A percentile compares a stretch with the other conserved stretches of the same genome.
Evolutionary conservation across 2,329 filamentous ascomycete species (phyloP).

Genomic region (Fusarium aywerte): DNA sequence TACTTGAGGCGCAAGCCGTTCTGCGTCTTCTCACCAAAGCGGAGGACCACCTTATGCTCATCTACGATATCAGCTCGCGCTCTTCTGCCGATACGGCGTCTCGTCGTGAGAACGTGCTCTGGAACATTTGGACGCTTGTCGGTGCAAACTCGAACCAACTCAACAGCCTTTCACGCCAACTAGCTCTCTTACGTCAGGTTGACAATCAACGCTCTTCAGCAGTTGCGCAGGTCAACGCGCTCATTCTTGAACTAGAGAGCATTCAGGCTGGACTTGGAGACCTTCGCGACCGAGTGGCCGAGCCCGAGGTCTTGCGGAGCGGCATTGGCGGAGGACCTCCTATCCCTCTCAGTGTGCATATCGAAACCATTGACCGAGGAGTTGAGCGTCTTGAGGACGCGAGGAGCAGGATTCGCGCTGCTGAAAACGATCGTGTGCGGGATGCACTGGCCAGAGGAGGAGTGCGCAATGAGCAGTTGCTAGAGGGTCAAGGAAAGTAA

Average conservation of each 20-base stretch:
- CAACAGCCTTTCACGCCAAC: conserved; percentile 70
- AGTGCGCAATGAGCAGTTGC: conserved; percentile 53
- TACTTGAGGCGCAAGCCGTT: conserved; percentile 75
- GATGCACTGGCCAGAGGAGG: conserved; percentile 62
- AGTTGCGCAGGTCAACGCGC: conserved; percentile 73
- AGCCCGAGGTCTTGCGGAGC: conserved; percentile 69
- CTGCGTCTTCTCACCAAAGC: conserved; percentile 73
- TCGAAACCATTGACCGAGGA: conserved; percentile 77
- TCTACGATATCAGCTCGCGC: conserved; percentile 74
- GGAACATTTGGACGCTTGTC: conserved; percentile 77
- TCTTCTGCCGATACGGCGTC: conserved; percentile 69
- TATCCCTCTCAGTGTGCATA: conserved; percentile 77
- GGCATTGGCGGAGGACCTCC: conserved; percentile 44
- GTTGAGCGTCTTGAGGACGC: conserved; percentile 77
- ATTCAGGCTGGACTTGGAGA: conserved; percentile 78
- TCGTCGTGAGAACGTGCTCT: conserved; percentile 73
- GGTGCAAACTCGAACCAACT: conserved; percentile 73
- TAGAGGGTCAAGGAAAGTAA: conserved; percentile 50
- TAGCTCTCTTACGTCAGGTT: conserved; percentile 73
- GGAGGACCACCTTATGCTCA: conserved; percentile 75
- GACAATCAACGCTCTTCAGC: conserved; percentile 72
- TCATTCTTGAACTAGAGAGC: conserved; percentile 77
- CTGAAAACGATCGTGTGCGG: conserved; percentile 68
- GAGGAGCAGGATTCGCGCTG: conserved; percentile 66
- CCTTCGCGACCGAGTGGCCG: conserved; percentile 74